These are phyloP conservation scores for Citrus maxima DNA, from an alignment of 345 rosid species.

Conservation along the genomic window DNA sequence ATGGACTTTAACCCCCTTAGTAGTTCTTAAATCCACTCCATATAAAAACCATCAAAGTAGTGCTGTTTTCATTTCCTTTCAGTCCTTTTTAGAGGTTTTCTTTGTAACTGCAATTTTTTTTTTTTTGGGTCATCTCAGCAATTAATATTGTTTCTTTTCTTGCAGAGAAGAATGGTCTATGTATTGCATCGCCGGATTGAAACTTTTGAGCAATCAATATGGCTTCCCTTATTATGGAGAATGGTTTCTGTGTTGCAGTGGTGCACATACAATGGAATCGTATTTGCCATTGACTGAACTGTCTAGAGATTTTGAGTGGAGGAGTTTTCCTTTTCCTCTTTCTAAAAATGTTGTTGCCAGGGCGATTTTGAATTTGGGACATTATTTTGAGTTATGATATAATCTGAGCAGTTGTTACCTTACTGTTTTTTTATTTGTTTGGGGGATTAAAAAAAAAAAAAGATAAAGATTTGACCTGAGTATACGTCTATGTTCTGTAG, in stretches of 20 bases:
- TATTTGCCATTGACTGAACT: not conserved
- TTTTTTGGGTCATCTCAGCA: not conserved
- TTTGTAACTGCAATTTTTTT: not conserved
- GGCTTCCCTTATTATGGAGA: not conserved
- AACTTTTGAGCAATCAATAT: not conserved
- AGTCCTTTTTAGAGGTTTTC: no score
- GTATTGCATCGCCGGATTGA: not conserved
- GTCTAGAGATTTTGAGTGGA: not conserved
- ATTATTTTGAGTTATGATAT: not conserved
- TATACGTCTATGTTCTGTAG: not conserved
- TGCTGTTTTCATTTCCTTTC: not conserved
- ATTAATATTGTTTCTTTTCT: not conserved
- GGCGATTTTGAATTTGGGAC: slow-evolving; percentile 16
- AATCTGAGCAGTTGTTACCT: no score
- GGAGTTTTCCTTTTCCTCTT: not conserved
- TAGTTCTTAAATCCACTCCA: no score
- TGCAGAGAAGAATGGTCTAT: slow-evolving; percentile 6
- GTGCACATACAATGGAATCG: not conserved
- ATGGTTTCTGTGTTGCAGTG: not conserved
- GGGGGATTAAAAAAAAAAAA: no score
- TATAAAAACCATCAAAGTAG: not conserved
- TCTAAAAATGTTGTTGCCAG: not conserved
- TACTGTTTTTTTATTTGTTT: no score
- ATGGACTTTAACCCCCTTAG: not conserved
- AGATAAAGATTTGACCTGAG: no score